A percentile compares a stretch with the other conserved stretches of the same genome.
phyloP scores from a whole-genome alignment of 2,329 filamentous ascomycete species.

The Aspergillus piperis region DNA sequence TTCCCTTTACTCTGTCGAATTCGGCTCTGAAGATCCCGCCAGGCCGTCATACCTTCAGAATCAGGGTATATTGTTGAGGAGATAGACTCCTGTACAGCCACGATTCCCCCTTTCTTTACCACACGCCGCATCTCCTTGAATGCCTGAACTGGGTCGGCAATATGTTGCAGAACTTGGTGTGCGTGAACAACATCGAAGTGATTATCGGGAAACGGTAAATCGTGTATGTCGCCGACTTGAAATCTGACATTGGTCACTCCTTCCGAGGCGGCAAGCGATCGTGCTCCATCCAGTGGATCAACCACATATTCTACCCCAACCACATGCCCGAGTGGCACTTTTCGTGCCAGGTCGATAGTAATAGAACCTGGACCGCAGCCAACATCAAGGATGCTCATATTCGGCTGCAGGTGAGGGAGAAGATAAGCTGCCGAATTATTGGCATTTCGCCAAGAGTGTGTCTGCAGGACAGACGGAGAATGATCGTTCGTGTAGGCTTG shows the following conservation, averaged over 20 bases:
- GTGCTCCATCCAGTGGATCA: constrained; percentile 35
- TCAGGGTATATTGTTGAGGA: too few relatives aligned
- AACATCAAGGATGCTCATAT: constrained; percentile 42
- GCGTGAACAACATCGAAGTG: neutral
- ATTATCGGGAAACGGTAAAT: neutral
- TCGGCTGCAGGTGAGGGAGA: constrained; percentile 35
- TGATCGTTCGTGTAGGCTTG: constrained; percentile 40
- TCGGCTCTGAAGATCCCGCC: too few relatives aligned
- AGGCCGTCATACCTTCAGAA: too few relatives aligned
- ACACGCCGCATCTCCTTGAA: neutral
- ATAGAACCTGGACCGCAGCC: constrained; percentile 49
- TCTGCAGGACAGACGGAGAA: constrained; percentile 34
- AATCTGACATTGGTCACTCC: constrained; percentile 36
- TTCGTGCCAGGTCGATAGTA: constrained; percentile 40
- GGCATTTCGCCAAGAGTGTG: constrained; percentile 36
- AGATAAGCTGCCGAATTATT: constrained; percentile 42
- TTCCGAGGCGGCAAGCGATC: constrained; percentile 25
- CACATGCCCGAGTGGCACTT: constrained; percentile 40
- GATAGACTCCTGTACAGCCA: too few relatives aligned
- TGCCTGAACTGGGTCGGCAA: neutral
- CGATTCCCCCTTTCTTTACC: neutral
- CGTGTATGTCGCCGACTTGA: constrained; percentile 6
- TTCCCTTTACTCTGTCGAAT: too few relatives aligned
- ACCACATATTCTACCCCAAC: constrained; percentile 35
- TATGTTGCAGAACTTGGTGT: neutral